Evolutionary conservation across 257 asterid genomes (phyloP).

Genomic region (Solanum pimpinellifolium): DNA sequence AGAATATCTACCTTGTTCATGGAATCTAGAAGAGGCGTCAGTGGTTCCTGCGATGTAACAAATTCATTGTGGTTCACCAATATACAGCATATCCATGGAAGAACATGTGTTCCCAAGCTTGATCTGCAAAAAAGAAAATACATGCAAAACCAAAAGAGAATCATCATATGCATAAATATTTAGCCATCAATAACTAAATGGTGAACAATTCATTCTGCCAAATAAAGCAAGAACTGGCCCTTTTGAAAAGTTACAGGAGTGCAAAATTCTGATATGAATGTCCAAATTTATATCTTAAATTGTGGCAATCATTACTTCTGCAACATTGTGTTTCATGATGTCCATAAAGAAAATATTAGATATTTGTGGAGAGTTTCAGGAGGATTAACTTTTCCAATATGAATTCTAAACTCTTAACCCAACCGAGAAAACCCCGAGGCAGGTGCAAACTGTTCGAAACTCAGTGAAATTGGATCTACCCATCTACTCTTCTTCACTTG

Average conservation of each 20-base stretch:
- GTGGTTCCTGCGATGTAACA: constrained; percentile 50
- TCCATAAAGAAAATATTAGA: neutral
- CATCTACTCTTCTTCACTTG: neutral
- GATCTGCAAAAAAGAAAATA: constrained; percentile 32
- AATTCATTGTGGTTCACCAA: constrained; percentile 51
- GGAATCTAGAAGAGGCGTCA: constrained; percentile 46
- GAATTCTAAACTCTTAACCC: neutral
- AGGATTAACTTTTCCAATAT: neutral
- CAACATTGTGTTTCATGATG: neutral
- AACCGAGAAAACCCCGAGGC: neutral
- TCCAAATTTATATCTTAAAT: neutral
- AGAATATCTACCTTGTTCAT: constrained; percentile 54
- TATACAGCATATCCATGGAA: constrained; percentile 75
- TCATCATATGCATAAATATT: neutral
- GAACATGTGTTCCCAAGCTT: constrained; percentile 38
- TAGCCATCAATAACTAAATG: neutral
- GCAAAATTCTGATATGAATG: neutral
- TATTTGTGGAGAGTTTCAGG: neutral
- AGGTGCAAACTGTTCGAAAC: neutral
- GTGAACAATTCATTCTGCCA: neutral
- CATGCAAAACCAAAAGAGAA: neutral
- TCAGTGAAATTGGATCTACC: neutral
- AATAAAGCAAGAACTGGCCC: neutral
- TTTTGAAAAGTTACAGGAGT: neutral
- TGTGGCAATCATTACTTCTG: neutral